Evolutionary conservation across 306 rosid species (phyloP).

Genomic region (Bauhinia variegata): DNA sequence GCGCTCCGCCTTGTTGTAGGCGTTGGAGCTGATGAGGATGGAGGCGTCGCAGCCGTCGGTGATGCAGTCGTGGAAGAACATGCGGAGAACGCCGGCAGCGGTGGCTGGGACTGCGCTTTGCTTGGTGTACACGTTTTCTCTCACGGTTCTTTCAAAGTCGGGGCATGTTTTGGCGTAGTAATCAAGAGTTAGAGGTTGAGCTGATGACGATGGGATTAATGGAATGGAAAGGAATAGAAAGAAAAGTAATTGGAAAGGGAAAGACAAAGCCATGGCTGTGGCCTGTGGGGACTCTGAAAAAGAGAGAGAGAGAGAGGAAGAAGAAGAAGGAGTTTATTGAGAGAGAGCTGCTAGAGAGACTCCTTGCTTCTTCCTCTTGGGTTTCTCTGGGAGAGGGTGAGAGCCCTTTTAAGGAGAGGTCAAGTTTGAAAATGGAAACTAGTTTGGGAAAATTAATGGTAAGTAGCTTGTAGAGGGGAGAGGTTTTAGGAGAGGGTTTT

Average conservation of each 20-base stretch:
- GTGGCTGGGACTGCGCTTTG: slow-evolving; percentile 45
- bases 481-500: slow-evolving; percentile 39
- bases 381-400: background rate
- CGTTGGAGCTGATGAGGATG: slow-evolving; percentile 45
- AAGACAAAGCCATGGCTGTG: slow-evolving; percentile 35
- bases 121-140: slow-evolving; percentile 39
- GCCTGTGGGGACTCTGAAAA: background rate
- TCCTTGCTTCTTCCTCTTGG: slow-evolving; percentile 31
- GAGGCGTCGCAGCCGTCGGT: slow-evolving; percentile 68
- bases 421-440: no score
- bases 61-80: slow-evolving; percentile 71
- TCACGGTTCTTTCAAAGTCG: slow-evolving; percentile 41
- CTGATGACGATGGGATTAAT: slow-evolving; percentile 32
- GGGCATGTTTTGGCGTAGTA: slow-evolving; percentile 61
- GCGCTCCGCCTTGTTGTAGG: slow-evolving; percentile 53
- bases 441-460: slow-evolving; percentile 30
- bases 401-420: background rate
- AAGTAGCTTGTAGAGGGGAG: slow-evolving; percentile 36
- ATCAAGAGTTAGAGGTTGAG: slow-evolving; percentile 32
- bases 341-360: background rate
- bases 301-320: background rate
- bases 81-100: slow-evolving; percentile 52
- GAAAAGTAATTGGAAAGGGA: no score
- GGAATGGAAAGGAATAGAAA: slow-evolving; percentile 46
- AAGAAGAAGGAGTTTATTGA: slow-evolving; percentile 30